Evolutionary conservation across 2,329 filamentous ascomycete genomes (phyloP).

Genomic region (Daldinia sp.): DNA sequence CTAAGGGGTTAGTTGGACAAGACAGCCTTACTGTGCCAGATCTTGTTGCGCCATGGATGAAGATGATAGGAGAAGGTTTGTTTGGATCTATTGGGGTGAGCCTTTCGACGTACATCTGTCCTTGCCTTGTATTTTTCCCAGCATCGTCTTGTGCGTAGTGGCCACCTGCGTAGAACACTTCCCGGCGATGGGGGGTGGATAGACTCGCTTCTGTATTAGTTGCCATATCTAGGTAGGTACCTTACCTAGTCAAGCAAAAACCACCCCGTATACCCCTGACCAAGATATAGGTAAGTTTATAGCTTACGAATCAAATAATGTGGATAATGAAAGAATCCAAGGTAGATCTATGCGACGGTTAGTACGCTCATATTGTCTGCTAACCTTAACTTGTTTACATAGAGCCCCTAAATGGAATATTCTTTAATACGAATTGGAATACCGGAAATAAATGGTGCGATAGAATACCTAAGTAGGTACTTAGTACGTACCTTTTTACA

Average conservation of each 20-base stretch:
- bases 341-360: too few relatives aligned
- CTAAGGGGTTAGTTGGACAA: background rate
- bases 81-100: constrained; percentile 50
- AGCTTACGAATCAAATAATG: too few relatives aligned
- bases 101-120: constrained; percentile 63
- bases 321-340: too few relatives aligned
- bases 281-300: too few relatives aligned
- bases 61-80: constrained; percentile 48
- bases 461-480: too few relatives aligned
- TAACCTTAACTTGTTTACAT: too few relatives aligned
- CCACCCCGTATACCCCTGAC: too few relatives aligned
- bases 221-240: constrained; percentile 3
- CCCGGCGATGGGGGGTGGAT: constrained; percentile 9
- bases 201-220: background rate
- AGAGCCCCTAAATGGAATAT: too few relatives aligned
- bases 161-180: constrained; percentile 50
- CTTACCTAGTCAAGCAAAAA: background rate
- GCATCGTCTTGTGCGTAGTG: constrained; percentile 45
- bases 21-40: constrained; percentile 50
- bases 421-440: too few relatives aligned
- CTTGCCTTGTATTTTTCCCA: constrained; percentile 45
- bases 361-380: too few relatives aligned
- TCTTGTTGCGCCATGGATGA: constrained; percentile 54
- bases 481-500: too few relatives aligned
- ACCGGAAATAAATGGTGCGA: too few relatives aligned